Conservation (phyloP, 1,139 yeast genomes). For the Diutina scorzettiae region DNA sequence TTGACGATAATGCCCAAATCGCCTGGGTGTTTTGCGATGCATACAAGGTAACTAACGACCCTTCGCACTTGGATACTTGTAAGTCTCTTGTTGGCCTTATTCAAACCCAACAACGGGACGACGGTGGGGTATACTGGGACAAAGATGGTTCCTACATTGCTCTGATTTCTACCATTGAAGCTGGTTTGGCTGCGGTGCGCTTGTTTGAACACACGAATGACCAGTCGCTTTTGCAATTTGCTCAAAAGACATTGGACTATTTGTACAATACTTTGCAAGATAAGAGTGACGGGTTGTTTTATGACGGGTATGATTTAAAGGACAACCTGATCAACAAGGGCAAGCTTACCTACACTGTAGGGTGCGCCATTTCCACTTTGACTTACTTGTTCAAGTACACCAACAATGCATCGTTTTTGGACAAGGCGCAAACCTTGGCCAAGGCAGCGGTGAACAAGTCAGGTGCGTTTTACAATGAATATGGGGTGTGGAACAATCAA, state of each 20-base stretch:
- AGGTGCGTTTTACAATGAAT: constrained; percentile 15
- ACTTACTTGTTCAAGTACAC: constrained; percentile 15
- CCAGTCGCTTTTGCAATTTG: background rate
- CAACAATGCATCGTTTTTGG: constrained; percentile 9
- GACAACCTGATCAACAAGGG: constrained; percentile 18
- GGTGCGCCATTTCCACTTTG: constrained; percentile 21
- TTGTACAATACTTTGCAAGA: constrained; percentile 19
- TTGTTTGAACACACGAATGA: constrained; percentile 8
- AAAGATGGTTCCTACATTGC: constrained; percentile 19
- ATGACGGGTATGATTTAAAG: constrained; percentile 18
- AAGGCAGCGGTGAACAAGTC: constrained; percentile 12
- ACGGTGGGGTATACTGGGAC: constrained; percentile 24
- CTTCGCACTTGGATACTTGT: background rate
- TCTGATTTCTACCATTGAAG: constrained; percentile 23
- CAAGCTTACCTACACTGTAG: constrained; percentile 26
- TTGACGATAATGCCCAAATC: constrained; percentile 25
- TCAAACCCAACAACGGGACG: constrained; percentile 7
- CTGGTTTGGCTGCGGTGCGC: constrained; percentile 23
- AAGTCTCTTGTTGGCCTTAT: background rate
- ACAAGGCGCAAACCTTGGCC: constrained; percentile 12
- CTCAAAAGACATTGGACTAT: constrained; percentile 12
- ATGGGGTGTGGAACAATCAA: constrained; percentile 17
- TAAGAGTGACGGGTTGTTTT: constrained; percentile 17
- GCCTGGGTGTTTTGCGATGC: constrained; percentile 22
- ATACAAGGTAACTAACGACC: background rate